Percentiles rank a stretch among this genome's conserved stretches.
Conservation (phyloP, 257 asterid genomes). For the Nicotiana sylvestris region DNA sequence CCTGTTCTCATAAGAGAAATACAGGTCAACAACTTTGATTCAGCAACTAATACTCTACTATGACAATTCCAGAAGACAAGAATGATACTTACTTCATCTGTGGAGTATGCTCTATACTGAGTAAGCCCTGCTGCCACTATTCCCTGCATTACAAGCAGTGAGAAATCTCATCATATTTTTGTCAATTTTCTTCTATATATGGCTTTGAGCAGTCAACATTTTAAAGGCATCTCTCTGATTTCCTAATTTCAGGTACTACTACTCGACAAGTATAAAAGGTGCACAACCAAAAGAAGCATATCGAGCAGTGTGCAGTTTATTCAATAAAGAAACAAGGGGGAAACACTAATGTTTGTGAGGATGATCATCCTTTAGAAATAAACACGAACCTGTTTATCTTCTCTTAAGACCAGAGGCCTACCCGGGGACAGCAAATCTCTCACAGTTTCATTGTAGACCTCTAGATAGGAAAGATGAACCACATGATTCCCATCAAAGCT, state of each 20-base stretch:
- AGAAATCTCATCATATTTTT: background rate
- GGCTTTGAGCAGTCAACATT: background rate
- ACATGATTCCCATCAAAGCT: conserved; percentile 53
- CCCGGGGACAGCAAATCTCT: conserved; percentile 62
- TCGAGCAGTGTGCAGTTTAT: background rate
- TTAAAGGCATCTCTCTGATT: no score
- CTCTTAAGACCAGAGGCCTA: conserved; percentile 60
- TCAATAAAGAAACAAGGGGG: background rate
- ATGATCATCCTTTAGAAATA: background rate
- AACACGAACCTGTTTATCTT: conserved; percentile 51
- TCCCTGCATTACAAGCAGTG: conserved; percentile 37
- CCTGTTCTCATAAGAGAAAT: conserved; percentile 26
- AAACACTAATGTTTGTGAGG: background rate
- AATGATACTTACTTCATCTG: conserved; percentile 43
- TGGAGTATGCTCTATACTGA: conserved; percentile 56
- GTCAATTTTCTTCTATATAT: background rate
- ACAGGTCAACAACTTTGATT: background rate
- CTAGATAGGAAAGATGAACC: conserved; percentile 61
- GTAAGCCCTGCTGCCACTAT: conserved; percentile 61
- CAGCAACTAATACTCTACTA: background rate
- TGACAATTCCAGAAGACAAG: background rate
- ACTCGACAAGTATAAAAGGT: background rate
- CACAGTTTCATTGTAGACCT: conserved; percentile 63
- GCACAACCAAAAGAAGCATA: background rate
- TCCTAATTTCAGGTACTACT: background rate